Percentiles rank a stretch among this genome's conserved stretches.
Conservation (phyloP, 441 rosid species). For the Erodium texanum region DNA sequence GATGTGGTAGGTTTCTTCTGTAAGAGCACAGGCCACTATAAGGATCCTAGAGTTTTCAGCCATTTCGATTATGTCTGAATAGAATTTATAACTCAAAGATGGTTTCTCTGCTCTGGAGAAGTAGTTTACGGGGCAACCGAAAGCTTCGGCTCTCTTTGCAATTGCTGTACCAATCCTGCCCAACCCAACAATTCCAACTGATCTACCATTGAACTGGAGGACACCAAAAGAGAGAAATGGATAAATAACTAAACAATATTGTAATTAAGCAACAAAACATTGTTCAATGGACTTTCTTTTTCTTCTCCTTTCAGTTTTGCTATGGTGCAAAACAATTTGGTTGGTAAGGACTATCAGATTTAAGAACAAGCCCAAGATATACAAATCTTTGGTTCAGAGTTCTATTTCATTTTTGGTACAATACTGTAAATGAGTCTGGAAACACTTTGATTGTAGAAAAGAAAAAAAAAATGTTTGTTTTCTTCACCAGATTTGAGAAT, state of each 20-base stretch:
- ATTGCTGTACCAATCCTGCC: slow-evolving; percentile 62
- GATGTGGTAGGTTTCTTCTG: slow-evolving; percentile 43
- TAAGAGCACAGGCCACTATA: slow-evolving; percentile 47
- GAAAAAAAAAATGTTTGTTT: not conserved
- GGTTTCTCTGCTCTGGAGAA: slow-evolving; percentile 39
- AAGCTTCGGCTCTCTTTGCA: slow-evolving; percentile 58
- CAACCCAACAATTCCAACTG: slow-evolving; percentile 53
- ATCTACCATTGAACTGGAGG: slow-evolving; percentile 47
- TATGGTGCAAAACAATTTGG: no score
- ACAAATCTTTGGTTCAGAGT: no score
- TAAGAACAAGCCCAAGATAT: no score
- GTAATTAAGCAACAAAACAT: not conserved
- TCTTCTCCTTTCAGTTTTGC: not conserved
- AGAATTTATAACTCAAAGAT: slow-evolving; percentile 34
- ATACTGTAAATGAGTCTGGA: not conserved
- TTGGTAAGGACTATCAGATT: no score
- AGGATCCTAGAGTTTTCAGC: slow-evolving; percentile 47
- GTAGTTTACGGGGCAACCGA: slow-evolving; percentile 47
- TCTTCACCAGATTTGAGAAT: not conserved
- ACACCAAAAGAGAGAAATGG: slow-evolving; percentile 9
- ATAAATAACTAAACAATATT: not conserved
- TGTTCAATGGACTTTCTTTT: not conserved
- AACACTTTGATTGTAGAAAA: not conserved
- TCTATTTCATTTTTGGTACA: not conserved
- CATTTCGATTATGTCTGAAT: slow-evolving; percentile 36